A percentile compares a stretch with the other conserved stretches of the same genome.
phyloP scores from a whole-genome alignment of 2,329 filamentous ascomycete species.

The Aspergillus sp. region DNA sequence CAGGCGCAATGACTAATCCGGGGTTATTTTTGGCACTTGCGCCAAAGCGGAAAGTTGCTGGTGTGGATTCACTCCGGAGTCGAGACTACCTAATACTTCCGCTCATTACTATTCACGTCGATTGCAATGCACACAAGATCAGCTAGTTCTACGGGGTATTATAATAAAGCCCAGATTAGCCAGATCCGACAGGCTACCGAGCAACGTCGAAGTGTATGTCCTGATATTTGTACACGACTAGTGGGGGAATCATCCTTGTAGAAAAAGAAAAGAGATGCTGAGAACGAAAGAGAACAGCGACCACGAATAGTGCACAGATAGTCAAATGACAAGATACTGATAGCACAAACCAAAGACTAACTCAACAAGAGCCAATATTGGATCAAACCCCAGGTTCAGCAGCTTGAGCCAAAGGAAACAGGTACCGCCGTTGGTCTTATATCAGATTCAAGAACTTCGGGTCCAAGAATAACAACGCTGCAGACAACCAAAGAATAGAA shows the following conservation, averaged over 20 bases:
- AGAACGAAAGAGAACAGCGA: conserved; percentile 1
- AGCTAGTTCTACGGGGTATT: not conserved
- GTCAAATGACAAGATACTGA: not conserved
- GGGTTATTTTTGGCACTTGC: not conserved
- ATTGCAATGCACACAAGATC: too few species aligned
- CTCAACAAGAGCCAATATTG: not conserved
- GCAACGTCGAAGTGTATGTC: not conserved
- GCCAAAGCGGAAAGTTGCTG: conserved; percentile 5
- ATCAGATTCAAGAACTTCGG: not conserved
- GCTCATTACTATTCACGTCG: too few species aligned
- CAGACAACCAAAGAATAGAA: not conserved
- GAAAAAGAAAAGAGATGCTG: conserved; percentile 9
- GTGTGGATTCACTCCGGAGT: not conserved
- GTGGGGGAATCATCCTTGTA: conserved; percentile 20
- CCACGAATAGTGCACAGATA: not conserved
- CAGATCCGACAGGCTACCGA: not conserved
- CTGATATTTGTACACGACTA: conserved; percentile 24
- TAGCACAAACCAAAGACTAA: conserved; percentile 2
- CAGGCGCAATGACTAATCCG: conserved; percentile 1
- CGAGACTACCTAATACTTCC: too few species aligned
- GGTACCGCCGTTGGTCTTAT: not conserved
- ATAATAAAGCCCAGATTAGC: not conserved
- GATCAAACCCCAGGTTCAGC: not conserved
- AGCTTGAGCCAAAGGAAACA: not conserved
- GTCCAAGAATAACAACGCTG: not conserved